Conservation (phyloP, 2,329 filamentous ascomycete species). For the Rugonectria rugulosa region DNA sequence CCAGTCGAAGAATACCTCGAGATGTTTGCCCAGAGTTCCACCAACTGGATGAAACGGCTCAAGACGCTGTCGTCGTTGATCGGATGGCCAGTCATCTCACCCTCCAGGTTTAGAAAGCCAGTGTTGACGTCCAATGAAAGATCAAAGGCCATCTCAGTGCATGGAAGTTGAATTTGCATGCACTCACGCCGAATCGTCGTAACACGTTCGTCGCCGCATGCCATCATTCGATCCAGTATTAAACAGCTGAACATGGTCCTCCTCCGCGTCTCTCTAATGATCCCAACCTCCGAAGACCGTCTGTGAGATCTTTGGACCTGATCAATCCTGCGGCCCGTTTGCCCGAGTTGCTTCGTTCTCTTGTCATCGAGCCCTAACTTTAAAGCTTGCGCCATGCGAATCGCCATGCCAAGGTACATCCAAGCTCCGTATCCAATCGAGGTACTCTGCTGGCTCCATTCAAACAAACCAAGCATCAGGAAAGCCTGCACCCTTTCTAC, state of each 20-base stretch:
- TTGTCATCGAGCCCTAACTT: slow-evolving; percentile 66
- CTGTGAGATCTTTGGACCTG: slow-evolving; percentile 3
- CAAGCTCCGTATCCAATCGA: slow-evolving; percentile 67
- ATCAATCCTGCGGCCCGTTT: neutral
- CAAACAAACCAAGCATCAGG: slow-evolving; percentile 75
- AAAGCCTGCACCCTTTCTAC: slow-evolving; percentile 72
- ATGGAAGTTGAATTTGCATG: slow-evolving; percentile 71
- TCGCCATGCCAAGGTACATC: slow-evolving; percentile 70
- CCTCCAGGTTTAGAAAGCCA: slow-evolving; percentile 50
- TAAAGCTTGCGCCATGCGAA: slow-evolving; percentile 69
- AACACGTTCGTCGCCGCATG: slow-evolving; percentile 68
- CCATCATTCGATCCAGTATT: slow-evolving; percentile 74
- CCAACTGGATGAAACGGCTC: slow-evolving; percentile 63
- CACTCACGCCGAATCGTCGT: slow-evolving; percentile 67
- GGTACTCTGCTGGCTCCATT: slow-evolving; percentile 70
- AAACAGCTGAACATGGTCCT: slow-evolving; percentile 80
- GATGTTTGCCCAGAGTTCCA: slow-evolving; percentile 67
- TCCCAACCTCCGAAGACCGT: slow-evolving; percentile 41
- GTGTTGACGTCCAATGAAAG: slow-evolving; percentile 65
- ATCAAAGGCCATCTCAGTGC: slow-evolving; percentile 70
- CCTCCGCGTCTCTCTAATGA: slow-evolving; percentile 69
- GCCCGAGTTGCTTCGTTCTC: slow-evolving; percentile 8
- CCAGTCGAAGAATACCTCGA: slow-evolving; percentile 62
- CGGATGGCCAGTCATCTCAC: slow-evolving; percentile 29
- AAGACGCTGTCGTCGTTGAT: slow-evolving; percentile 55